phyloP scores from a whole-genome alignment of 1,284 basidiomycete genomes.

The Malassezia vespertilionis region DNA sequence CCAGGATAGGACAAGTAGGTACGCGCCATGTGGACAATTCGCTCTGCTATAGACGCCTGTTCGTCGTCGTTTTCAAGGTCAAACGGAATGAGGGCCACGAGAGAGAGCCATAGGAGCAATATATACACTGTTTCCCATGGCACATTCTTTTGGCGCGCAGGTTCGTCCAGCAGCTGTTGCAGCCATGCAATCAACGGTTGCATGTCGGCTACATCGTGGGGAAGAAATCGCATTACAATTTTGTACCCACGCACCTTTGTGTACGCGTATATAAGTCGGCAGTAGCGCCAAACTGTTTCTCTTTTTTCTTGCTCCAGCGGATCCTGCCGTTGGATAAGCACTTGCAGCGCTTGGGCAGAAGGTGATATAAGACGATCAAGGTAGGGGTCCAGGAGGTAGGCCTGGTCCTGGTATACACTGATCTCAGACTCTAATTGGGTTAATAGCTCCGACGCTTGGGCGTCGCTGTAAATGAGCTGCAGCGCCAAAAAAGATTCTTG shows the following conservation, averaged over 20 bases:
- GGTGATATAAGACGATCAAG: constrained; percentile 73
- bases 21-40: constrained; percentile 58
- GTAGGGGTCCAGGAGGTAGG: constrained; percentile 88
- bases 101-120: constrained; percentile 78
- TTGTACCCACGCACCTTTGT: constrained; percentile 86
- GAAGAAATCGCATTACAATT: constrained; percentile 75
- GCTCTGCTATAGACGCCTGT: neutral
- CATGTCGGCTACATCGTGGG: constrained; percentile 74
- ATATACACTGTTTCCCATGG: constrained; percentile 74
- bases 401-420: constrained; percentile 71
- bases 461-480: neutral
- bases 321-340: neutral
- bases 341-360: constrained; percentile 52
- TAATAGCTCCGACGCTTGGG: neutral
- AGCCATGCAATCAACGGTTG: constrained; percentile 63
- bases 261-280: constrained; percentile 63
- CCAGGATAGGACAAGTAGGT: constrained; percentile 60
- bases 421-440: constrained; percentile 47
- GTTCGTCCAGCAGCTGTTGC: constrained; percentile 46
- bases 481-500: constrained; percentile 14
- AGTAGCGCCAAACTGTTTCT: neutral
- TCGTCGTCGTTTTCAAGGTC: constrained; percentile 53
- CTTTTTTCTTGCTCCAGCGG: neutral
- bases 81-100: constrained; percentile 90
- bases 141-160: neutral